phyloP scores from a whole-genome alignment of 2,329 filamentous ascomycete species.

The Trichoderma sp. region DNA sequence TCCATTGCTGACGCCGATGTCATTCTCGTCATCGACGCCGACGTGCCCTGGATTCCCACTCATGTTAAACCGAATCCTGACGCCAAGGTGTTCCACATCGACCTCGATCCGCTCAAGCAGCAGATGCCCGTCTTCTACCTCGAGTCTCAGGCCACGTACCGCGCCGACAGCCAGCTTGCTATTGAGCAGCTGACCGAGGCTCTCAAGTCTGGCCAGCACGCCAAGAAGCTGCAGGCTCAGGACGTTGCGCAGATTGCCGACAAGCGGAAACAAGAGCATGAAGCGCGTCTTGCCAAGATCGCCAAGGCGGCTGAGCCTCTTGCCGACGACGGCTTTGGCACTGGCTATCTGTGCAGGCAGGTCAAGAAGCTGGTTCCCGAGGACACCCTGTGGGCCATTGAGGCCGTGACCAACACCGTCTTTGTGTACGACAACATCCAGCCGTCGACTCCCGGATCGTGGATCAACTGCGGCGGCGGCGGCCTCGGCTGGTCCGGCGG shows the following conservation, averaged over 20 bases:
- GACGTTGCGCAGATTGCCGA: constrained; percentile 38
- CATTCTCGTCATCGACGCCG: constrained; percentile 83
- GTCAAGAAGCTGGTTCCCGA: constrained; percentile 42
- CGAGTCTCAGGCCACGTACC: constrained; percentile 64
- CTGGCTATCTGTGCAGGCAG: constrained; percentile 44
- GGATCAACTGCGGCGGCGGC: constrained; percentile 80
- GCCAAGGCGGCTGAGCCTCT: constrained; percentile 59
- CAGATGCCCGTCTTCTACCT: constrained; percentile 76
- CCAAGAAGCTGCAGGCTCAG: constrained; percentile 42
- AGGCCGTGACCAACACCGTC: constrained; percentile 72
- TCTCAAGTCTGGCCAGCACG: constrained; percentile 53
- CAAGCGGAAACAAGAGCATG: constrained; percentile 59
- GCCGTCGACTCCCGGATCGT: constrained; percentile 67
- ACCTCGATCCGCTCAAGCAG: constrained; percentile 68
- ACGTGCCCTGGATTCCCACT: constrained; percentile 92
- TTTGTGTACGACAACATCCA: constrained; percentile 73
- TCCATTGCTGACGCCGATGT: constrained; percentile 76
- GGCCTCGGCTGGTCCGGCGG: constrained; percentile 82
- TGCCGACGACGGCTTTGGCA: constrained; percentile 55
- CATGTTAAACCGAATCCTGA: constrained; percentile 59
- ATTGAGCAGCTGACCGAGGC: constrained; percentile 70
- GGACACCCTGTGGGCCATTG: constrained; percentile 72
- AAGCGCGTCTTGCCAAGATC: constrained; percentile 62
- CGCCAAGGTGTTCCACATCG: constrained; percentile 63
- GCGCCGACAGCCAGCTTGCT: constrained; percentile 64